phyloP scores from a whole-genome alignment of 805 yeast species.

The Kregervanrija pseudodelftensis region DNA sequence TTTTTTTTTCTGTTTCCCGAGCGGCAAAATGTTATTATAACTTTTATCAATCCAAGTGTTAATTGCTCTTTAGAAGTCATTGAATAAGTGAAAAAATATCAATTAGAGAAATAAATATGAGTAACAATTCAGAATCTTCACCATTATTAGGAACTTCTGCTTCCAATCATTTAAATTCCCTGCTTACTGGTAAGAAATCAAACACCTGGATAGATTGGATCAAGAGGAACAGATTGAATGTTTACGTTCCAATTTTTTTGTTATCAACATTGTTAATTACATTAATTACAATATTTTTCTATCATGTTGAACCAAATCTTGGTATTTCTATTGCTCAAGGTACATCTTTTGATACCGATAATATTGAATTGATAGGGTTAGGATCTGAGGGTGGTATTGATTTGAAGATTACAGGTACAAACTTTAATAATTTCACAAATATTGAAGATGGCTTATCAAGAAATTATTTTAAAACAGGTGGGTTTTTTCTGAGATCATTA shows the following conservation, averaged over 20 bases:
- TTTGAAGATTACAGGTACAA: conserved; percentile 26
- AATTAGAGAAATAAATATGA: too few relatives aligned
- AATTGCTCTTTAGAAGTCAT: neutral
- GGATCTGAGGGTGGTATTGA: conserved; percentile 27
- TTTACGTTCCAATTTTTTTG: conserved; percentile 20
- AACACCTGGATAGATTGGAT: neutral
- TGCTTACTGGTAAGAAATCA: neutral
- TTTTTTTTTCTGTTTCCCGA: too few relatives aligned
- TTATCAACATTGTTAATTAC: conserved; percentile 11
- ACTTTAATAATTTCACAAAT: conserved; percentile 24
- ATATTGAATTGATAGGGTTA: conserved; percentile 26
- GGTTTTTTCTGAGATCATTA: conserved; percentile 22
- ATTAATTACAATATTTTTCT: conserved; percentile 7
- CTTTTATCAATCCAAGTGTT: too few relatives aligned
- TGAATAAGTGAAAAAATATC: neutral
- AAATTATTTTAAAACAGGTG: conserved; percentile 27
- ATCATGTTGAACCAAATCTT: conserved; percentile 19
- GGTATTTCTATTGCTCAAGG: conserved; percentile 28
- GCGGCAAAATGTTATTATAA: too few relatives aligned
- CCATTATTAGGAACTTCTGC: conserved; percentile 10
- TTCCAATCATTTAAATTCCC: too few relatives aligned
- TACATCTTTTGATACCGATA: conserved; percentile 24
- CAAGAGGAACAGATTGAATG: conserved; percentile 14
- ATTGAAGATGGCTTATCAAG: conserved; percentile 23
- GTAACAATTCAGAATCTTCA: conserved; percentile 2